phyloP scores from a whole-genome alignment of 2,329 filamentous ascomycete species.

The Zymoseptoria ardabiliae region DNA sequence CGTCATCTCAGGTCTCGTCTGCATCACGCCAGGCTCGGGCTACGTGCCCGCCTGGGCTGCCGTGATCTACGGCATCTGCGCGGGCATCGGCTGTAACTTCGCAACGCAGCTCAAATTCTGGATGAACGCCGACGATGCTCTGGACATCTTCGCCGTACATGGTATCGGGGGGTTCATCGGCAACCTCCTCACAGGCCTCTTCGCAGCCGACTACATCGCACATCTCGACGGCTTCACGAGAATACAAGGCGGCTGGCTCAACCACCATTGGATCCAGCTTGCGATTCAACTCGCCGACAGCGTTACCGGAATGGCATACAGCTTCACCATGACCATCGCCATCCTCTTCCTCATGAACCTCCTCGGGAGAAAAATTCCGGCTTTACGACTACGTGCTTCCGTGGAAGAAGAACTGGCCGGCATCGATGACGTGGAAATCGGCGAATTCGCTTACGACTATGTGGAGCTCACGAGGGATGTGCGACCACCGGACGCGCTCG shows the following conservation, averaged over 20 bases:
- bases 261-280: constrained; percentile 75
- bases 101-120: constrained; percentile 87
- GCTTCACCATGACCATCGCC: constrained; percentile 67
- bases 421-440: constrained; percentile 78
- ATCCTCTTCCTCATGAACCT: constrained; percentile 57
- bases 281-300: constrained; percentile 80
- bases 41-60: constrained; percentile 81
- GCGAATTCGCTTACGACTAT: constrained; percentile 93
- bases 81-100: constrained; percentile 75
- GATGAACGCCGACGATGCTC: constrained; percentile 70
- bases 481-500: constrained; percentile 19
- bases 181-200: constrained; percentile 72
- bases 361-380: constrained; percentile 70
- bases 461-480: constrained; percentile 75
- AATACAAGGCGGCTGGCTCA: constrained; percentile 74
- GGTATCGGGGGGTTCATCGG: constrained; percentile 70
- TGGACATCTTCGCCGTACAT: constrained; percentile 84
- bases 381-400: constrained; percentile 63
- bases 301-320: constrained; percentile 66
- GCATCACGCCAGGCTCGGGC: constrained; percentile 81
- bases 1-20: constrained; percentile 77
- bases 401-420: constrained; percentile 77
- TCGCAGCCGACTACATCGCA: constrained; percentile 78
- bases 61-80: constrained; percentile 68
- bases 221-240: constrained; percentile 62